These are phyloP conservation scores for Pichia kudriavzevii DNA, from an alignment of 1,139 yeast genomes.

Conservation along the genomic window DNA sequence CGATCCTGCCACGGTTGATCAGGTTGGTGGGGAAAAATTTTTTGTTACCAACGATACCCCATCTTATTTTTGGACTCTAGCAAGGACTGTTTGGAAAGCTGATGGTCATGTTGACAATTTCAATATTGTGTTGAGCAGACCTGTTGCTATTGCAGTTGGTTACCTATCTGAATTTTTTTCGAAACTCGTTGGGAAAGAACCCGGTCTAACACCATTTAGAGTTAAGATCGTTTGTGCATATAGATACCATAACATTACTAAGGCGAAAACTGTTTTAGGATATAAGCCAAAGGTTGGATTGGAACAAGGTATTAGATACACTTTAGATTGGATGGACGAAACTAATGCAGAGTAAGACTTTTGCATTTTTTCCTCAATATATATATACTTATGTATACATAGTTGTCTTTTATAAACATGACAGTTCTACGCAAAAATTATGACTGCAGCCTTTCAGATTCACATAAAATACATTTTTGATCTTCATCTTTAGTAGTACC, in stretches of 20 bases:
- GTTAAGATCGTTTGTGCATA: slow-evolving; percentile 91
- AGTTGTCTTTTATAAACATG: slow-evolving; percentile 1
- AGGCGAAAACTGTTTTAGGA: slow-evolving; percentile 72
- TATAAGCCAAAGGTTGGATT: slow-evolving; percentile 76
- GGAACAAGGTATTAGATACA: slow-evolving; percentile 73
- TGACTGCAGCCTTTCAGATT: slow-evolving; percentile 4
- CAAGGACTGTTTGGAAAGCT: slow-evolving; percentile 94
- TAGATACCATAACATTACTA: slow-evolving; percentile 85
- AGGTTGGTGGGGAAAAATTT: slow-evolving; percentile 78
- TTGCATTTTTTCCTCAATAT: neutral
- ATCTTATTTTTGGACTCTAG: slow-evolving; percentile 93
- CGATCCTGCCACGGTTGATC: slow-evolving; percentile 32
- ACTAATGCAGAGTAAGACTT: slow-evolving; percentile 20
- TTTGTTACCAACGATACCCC: slow-evolving; percentile 93
- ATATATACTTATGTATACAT: slow-evolving; percentile 1
- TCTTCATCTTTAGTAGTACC: slow-evolving; percentile 28
- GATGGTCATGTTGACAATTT: slow-evolving; percentile 75
- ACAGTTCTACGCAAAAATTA: no score
- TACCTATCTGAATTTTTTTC: slow-evolving; percentile 70
- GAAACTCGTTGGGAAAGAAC: slow-evolving; percentile 67
- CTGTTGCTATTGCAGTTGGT: slow-evolving; percentile 73
- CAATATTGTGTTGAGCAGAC: slow-evolving; percentile 62
- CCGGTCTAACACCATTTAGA: slow-evolving; percentile 94
- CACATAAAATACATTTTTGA: slow-evolving; percentile 27
- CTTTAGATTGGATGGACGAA: slow-evolving; percentile 88